Percentiles rank a stretch among this genome's conserved stretches.
Conservation (phyloP, 441 rosid genomes). For the Erodium chrysanthum region DNA sequence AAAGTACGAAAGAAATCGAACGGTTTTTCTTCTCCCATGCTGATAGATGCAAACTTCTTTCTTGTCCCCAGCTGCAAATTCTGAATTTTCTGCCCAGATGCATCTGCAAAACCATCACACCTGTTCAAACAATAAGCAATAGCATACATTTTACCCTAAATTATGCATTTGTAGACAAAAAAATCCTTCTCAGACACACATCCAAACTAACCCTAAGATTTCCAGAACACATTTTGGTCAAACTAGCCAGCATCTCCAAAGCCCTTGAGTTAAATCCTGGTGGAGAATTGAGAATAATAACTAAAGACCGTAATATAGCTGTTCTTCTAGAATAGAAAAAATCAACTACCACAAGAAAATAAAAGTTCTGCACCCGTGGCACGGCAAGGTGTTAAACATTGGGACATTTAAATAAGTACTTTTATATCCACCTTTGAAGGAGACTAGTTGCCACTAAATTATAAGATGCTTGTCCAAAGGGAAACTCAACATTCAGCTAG, state of each 20-base stretch:
- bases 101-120: conserved; percentile 41
- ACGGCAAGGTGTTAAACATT: neutral
- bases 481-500: neutral
- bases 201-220: neutral
- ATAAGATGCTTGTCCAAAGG: neutral
- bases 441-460: conserved; percentile 1
- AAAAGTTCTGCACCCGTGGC: neutral
- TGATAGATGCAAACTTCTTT: conserved; percentile 61
- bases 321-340: neutral
- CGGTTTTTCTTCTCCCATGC: conserved; percentile 48
- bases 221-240: neutral
- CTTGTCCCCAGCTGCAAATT: conserved; percentile 31
- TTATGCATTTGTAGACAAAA: neutral
- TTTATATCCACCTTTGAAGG: neutral
- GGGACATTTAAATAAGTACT: neutral
- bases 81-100: conserved; percentile 29
- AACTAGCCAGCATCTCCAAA: neutral
- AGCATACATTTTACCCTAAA: neutral
- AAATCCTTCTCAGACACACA: neutral
- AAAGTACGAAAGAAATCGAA: conserved; percentile 68
- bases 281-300: neutral
- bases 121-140: conserved; percentile 23
- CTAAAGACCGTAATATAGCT: neutral
- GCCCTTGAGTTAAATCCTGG: neutral
- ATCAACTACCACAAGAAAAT: neutral